Percentiles rank a stretch among this genome's conserved stretches.
Conservation (phyloP, 129 eudicot species). For the Artemisia annua region DNA sequence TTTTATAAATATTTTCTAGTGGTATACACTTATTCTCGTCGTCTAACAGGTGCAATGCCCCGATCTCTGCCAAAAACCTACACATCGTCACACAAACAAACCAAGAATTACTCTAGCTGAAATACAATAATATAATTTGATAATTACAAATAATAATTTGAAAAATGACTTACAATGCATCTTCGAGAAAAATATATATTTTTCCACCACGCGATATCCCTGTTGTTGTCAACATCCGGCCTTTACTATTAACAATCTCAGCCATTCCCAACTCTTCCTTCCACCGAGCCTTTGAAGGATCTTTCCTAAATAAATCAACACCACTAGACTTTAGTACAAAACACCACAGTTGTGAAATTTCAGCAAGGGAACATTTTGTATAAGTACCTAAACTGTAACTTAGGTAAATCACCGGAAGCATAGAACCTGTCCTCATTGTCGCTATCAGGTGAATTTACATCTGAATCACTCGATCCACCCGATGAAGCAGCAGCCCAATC, state of each 20-base stretch:
- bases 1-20: constrained; percentile 54
- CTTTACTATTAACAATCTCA: constrained; percentile 64
- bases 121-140: neutral
- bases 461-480: constrained; percentile 37
- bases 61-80: constrained; percentile 77
- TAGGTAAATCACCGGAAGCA: constrained; percentile 40
- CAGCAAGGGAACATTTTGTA: neutral
- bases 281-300: constrained; percentile 58
- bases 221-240: constrained; percentile 61
- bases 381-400: constrained; percentile 55
- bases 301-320: constrained; percentile 42
- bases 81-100: constrained; percentile 10
- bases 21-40: constrained; percentile 38
- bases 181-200: constrained; percentile 60
- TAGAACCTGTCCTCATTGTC: constrained; percentile 47
- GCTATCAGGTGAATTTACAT: constrained; percentile 42
- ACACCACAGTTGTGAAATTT: neutral
- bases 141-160: neutral
- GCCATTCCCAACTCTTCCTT: constrained; percentile 71
- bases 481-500: neutral
- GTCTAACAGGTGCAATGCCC: constrained; percentile 55
- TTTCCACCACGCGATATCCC: constrained; percentile 73
- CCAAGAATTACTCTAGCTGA: too few relatives aligned
- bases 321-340: neutral
- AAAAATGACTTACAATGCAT: constrained; percentile 56